A percentile compares a stretch with the other conserved stretches of the same genome.
phyloP scores from a whole-genome alignment of 2,329 filamentous ascomycete genomes.

The Apiospora koreana region DNA sequence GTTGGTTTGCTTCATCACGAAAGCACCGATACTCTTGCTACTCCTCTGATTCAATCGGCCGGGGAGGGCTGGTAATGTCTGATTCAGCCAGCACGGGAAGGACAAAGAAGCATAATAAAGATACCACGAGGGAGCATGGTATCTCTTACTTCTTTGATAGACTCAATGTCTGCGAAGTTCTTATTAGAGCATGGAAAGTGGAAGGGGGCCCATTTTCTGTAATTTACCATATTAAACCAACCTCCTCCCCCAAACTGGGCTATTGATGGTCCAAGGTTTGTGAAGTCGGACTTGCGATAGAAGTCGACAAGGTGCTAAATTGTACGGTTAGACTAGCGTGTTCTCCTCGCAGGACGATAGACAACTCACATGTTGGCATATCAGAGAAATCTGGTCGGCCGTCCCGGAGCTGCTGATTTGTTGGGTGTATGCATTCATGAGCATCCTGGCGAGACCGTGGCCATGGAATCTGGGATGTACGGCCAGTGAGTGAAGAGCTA shows the following conservation, averaged over 20 bases:
- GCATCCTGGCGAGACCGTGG: constrained; percentile 70
- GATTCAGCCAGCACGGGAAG: background rate
- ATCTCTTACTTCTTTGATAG: constrained; percentile 12
- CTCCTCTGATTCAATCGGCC: no score
- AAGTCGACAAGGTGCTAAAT: constrained; percentile 66
- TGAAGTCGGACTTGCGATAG: constrained; percentile 77
- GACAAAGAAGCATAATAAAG: background rate
- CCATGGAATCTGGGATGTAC: constrained; percentile 75
- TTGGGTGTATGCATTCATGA: constrained; percentile 77
- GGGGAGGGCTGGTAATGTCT: background rate
- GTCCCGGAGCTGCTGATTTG: constrained; percentile 70
- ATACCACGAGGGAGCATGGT: background rate
- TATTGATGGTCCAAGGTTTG: constrained; percentile 66
- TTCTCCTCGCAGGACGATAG: no score
- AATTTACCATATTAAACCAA: constrained; percentile 78
- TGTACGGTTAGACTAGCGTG: background rate
- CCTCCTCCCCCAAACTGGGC: constrained; percentile 75
- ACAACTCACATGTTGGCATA: constrained; percentile 67
- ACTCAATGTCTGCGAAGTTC: constrained; percentile 6
- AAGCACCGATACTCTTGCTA: background rate
- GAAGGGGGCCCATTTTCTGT: background rate
- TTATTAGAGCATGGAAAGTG: background rate
- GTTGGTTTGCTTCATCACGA: background rate
- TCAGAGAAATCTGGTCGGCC: constrained; percentile 72
- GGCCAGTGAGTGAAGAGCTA: constrained; percentile 81